Base-by-base conservation (phyloP, 345 rosid genomes). In the Eucalyptus melliodora region DNA sequence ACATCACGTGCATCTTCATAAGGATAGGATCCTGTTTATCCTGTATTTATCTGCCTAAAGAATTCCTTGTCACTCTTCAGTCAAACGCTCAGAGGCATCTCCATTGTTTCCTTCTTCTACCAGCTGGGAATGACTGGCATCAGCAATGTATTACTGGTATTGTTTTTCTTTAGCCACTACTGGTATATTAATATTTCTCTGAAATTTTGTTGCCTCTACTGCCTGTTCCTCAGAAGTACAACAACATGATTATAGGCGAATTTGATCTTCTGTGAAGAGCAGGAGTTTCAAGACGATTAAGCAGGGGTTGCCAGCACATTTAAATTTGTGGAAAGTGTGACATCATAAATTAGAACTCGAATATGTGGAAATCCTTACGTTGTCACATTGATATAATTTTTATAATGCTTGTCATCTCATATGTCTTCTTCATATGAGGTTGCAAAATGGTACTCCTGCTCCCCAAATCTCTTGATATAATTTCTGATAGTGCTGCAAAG, bases 61-160 rank as follows among this genome's bases (percentile, higher is more conserved):
- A 47, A 26, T 69, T 72, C 89, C 86, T 5, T 44, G n/a, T 80
- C 42, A 40, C 45, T 88, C 88, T 91, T 59, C 96, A 94, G 96
- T 88, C 92, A 91, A 86, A 91, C 94, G 16, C 95, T 94, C 3
- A 85, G 92, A 86, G 94, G 92, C 90, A 91, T 93, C 90, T 90
- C 95, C 26, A 11, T 91, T 16, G 91, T 94, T 92, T 89, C 92
- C 69, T 94, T 94, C 91, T 93, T 94, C 89, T 94, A 94, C 82
- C 88, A 93, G 90, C 37, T 94, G 93, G 96, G 96, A 89, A 94
- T 92, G 96, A 90, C 95, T 3, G 94, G 96, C 89, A 93, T 94
- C 92, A 92, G 88, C 49, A 85, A 92, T 6, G 93, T 94, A 86
- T 91, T 94, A 86, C 86, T 94, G 86, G 96, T 93, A 77, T 77